These are phyloP conservation scores for Aspergillus bertholletiae DNA, from an alignment of 495 filamentous ascomycete species.

Conservation along the genomic window DNA sequence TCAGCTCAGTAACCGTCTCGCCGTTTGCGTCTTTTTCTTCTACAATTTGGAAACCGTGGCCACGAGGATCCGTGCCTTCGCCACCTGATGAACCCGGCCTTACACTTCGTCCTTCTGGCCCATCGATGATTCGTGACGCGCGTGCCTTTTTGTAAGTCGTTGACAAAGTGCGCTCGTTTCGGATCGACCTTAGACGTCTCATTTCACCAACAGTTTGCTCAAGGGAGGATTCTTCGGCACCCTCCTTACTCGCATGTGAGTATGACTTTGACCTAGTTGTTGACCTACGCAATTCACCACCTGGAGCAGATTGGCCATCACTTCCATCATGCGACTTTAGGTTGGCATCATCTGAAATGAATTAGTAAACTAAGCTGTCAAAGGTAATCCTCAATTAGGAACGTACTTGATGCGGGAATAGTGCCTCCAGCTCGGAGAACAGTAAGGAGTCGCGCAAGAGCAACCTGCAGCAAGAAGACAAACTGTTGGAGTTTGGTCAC, in stretches of 20 bases:
- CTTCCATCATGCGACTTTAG: conserved; percentile 62
- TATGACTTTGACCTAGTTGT: conserved; percentile 73
- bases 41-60: conserved; percentile 71
- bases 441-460: conserved; percentile 82
- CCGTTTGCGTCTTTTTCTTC: conserved; percentile 77
- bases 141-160: conserved; percentile 87
- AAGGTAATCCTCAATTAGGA: background rate
- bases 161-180: conserved; percentile 89
- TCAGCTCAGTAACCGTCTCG: conserved; percentile 69
- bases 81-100: conserved; percentile 78
- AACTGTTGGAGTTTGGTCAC: conserved; percentile 89
- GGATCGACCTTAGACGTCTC: conserved; percentile 81
- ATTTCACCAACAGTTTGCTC: conserved; percentile 97
- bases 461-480: conserved; percentile 86
- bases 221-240: conserved; percentile 69
- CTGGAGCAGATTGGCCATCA: conserved; percentile 52
- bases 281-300: conserved; percentile 49
- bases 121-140: conserved; percentile 89
- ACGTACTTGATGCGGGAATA: conserved; percentile 67
- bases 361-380: conserved; percentile 4
- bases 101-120: conserved; percentile 72
- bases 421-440: conserved; percentile 80
- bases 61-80: conserved; percentile 55
- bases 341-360: conserved; percentile 64
- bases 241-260: conserved; percentile 55